Conservation (phyloP, 768 basidiomycete genomes). For the Tulasnella sp. region DNA sequence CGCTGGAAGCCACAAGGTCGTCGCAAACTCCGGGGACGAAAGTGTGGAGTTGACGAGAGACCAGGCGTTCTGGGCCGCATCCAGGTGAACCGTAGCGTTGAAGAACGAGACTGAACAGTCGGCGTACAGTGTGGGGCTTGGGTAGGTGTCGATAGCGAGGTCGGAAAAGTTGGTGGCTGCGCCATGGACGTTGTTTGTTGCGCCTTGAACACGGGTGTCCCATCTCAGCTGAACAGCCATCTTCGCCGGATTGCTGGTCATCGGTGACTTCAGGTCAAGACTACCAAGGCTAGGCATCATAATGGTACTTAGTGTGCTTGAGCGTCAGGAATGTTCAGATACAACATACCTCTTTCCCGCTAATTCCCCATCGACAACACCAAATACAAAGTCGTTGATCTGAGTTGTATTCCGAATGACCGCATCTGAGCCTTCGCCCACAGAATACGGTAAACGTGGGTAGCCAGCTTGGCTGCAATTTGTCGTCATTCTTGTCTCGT, state of each 20-base stretch:
- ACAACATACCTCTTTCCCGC: background rate
- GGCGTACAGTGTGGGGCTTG: background rate
- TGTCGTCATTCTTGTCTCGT: background rate
- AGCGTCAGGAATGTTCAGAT: background rate
- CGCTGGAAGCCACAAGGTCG: background rate
- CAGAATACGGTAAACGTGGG: background rate
- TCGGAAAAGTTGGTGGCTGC: background rate
- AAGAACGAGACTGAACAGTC: background rate
- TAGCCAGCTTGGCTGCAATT: slow-evolving; percentile 5
- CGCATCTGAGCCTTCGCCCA: background rate
- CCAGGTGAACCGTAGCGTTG: slow-evolving; percentile 3
- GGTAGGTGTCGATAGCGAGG: background rate
- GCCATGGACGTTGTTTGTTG: background rate
- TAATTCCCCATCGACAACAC: background rate
- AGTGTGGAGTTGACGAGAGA: slow-evolving; percentile 1
- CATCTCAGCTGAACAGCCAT: slow-evolving; percentile 6
- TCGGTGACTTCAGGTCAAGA: background rate
- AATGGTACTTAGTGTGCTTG: background rate
- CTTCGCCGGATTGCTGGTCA: slow-evolving; percentile 2
- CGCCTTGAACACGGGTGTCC: background rate
- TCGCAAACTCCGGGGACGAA: background rate
- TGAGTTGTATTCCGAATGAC: background rate
- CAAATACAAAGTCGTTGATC: background rate
- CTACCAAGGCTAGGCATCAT: background rate
- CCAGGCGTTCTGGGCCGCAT: background rate